A percentile compares a stretch with the other conserved stretches of the same genome.
phyloP scores from a whole-genome alignment of 169 alveolate species.

The Cryptosporidium parvum region DNA sequence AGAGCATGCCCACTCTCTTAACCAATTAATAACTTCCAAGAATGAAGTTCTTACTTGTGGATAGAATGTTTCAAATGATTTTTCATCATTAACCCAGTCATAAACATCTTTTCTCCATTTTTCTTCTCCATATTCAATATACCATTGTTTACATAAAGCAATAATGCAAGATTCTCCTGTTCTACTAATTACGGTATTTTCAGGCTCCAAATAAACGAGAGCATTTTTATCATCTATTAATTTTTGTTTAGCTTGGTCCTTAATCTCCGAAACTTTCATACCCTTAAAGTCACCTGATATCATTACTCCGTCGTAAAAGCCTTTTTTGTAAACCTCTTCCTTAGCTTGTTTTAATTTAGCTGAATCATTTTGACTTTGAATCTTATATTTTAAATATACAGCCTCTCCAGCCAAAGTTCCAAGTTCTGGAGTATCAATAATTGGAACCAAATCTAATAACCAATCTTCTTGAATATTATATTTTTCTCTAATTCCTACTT shows the following conservation, averaged over 20 bases:
- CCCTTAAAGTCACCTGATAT: constrained; percentile 92
- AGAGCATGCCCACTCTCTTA: constrained; percentile 96
- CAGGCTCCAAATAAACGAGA: constrained; percentile 95
- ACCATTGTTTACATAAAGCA: constrained; percentile 98
- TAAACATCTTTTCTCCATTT: constrained; percentile 93
- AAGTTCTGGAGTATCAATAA: constrained; percentile 78
- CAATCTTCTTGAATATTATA: constrained; percentile 90
- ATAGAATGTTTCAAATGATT: constrained; percentile 78
- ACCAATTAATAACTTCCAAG: constrained; percentile 81
- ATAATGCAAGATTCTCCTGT: constrained; percentile 97
- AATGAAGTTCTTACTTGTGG: constrained; percentile 78
- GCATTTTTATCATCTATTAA: constrained; percentile 84
- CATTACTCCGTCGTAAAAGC: constrained; percentile 97
- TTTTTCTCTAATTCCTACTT: constrained; percentile 89
- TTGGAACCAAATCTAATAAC: constrained; percentile 85
- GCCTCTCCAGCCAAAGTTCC: constrained; percentile 84
- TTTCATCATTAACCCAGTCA: constrained; percentile 86
- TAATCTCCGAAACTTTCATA: constrained; percentile 87
- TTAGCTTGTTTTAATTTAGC: constrained; percentile 94
- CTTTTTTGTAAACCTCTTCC: constrained; percentile 94
- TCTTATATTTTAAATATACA: constrained; percentile 85
- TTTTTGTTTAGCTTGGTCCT: constrained; percentile 82
- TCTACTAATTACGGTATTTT: constrained; percentile 94
- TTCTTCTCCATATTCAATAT: constrained; percentile 95
- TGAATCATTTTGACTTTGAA: constrained; percentile 92